These are phyloP conservation scores for Ganoderma multipileum DNA, from an alignment of 1,284 basidiomycete species.

Conservation along the genomic window DNA sequence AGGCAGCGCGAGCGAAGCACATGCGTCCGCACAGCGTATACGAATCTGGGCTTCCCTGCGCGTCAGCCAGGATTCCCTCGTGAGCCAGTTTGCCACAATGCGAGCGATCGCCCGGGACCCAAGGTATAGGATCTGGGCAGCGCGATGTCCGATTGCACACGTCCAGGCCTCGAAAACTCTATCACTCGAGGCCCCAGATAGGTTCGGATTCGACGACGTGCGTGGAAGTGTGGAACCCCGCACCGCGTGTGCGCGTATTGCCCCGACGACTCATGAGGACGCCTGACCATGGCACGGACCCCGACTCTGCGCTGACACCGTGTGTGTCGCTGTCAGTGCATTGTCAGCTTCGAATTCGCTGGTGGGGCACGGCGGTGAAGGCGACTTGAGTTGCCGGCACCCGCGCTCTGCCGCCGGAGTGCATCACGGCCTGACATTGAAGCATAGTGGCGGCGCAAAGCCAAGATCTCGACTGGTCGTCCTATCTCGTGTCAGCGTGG, in stretches of 20 bases:
- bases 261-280: neutral
- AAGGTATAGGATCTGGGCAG: neutral
- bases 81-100: slow-evolving; percentile 4
- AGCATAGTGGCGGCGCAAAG: slow-evolving; percentile 1
- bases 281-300: neutral
- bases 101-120: neutral
- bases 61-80: neutral
- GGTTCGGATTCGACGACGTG: neutral
- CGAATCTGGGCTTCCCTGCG: slow-evolving; percentile 1
- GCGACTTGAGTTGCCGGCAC: slow-evolving; percentile 8
- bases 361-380: slow-evolving; percentile 3
- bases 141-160: neutral
- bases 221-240: neutral
- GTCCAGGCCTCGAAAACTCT: slow-evolving; percentile 7
- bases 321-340: neutral
- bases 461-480: slow-evolving; percentile 3
- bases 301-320: neutral
- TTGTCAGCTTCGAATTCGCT: neutral
- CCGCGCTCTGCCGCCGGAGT: neutral
- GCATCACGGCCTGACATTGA: slow-evolving; percentile 2
- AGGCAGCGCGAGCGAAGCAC: neutral
- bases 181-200: neutral
- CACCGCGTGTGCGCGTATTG: neutral
- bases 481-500: neutral
- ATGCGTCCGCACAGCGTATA: slow-evolving; percentile 4